These are phyloP conservation scores for Rhizopogon sp. DNA, from an alignment of 768 basidiomycete genomes.

Conservation along the genomic window DNA sequence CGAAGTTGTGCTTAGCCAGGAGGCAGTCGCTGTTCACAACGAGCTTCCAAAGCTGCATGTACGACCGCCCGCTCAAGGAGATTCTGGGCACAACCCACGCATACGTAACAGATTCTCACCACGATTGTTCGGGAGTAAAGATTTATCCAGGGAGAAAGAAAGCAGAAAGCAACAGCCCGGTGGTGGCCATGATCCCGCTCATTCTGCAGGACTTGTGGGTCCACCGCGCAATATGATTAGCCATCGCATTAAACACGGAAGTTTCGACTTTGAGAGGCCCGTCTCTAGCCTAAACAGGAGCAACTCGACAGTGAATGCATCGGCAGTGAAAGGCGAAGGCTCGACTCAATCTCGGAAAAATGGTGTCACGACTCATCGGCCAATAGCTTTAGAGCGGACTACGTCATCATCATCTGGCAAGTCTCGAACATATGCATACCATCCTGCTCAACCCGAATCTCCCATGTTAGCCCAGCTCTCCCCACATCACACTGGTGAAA, in stretches of 20 bases:
- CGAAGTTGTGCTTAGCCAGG: constrained; percentile 13
- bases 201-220: constrained; percentile 2
- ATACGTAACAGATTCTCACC: constrained; percentile 25
- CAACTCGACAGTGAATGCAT: constrained; percentile 19
- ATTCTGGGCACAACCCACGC: not conserved
- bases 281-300: constrained; percentile 32
- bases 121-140: constrained; percentile 24
- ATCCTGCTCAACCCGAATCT: constrained; percentile 14
- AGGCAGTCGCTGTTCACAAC: constrained; percentile 21
- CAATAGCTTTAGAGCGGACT: constrained; percentile 18
- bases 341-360: constrained; percentile 2
- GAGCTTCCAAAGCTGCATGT: constrained; percentile 10
- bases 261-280: constrained; percentile 75
- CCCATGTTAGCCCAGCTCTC: constrained; percentile 20
- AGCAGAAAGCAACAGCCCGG: constrained; percentile 19
- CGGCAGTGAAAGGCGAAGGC: constrained; percentile 1
- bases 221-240: constrained; percentile 25
- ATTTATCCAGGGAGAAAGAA: constrained; percentile 16
- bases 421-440: constrained; percentile 5
- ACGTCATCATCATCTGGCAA: constrained; percentile 22
- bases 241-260: constrained; percentile 58
- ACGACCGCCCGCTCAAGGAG: not conserved
- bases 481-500: constrained; percentile 33
- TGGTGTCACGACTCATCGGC: constrained; percentile 8
- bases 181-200: constrained; percentile 12